A percentile compares a stretch with the other conserved stretches of the same genome.
These are phyloP conservation scores for Cystobasidium ongulense DNA, from an alignment of 768 basidiomycete species.

Conservation along the genomic window DNA sequence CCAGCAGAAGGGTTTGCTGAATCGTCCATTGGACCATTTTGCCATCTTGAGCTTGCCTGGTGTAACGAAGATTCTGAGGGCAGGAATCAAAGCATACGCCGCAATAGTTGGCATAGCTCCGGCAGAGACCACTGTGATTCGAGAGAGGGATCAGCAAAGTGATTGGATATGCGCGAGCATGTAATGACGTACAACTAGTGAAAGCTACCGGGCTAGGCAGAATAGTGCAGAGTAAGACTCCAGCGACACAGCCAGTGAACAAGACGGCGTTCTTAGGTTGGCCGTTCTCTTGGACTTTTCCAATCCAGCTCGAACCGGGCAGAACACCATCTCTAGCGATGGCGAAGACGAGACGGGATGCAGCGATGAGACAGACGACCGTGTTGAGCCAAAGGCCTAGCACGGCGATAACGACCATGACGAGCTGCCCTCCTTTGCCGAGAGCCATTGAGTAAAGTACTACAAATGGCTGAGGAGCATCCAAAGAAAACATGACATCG, in stretches of 20 bases:
- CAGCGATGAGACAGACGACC: constrained; percentile 75
- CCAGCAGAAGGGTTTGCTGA: constrained; percentile 61
- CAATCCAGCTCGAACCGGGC: constrained; percentile 74
- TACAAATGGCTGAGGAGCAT: constrained; percentile 85
- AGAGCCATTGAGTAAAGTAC: constrained; percentile 75
- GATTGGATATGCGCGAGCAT: background rate
- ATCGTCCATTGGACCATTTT: constrained; percentile 62
- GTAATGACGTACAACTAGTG: constrained; percentile 52
- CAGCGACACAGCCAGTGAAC: constrained; percentile 68
- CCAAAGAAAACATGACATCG: constrained; percentile 62
- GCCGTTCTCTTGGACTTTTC: constrained; percentile 59
- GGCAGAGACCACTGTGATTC: constrained; percentile 60
- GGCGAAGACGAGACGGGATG: constrained; percentile 79
- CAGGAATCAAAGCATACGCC: constrained; percentile 72
- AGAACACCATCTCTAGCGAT: constrained; percentile 90
- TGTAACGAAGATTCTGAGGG: constrained; percentile 65
- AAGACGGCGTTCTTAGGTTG: constrained; percentile 80
- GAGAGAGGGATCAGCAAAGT: background rate
- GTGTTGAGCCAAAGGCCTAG: constrained; percentile 83
- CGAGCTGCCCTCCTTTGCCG: constrained; percentile 66
- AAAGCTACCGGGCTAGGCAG: constrained; percentile 85
- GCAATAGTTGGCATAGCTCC: constrained; percentile 79
- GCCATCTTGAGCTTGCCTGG: constrained; percentile 65
- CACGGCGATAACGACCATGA: constrained; percentile 79
- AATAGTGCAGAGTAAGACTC: constrained; percentile 71